Conservation (phyloP, 2,329 filamentous ascomycete species). For the Graphium sp. region DNA sequence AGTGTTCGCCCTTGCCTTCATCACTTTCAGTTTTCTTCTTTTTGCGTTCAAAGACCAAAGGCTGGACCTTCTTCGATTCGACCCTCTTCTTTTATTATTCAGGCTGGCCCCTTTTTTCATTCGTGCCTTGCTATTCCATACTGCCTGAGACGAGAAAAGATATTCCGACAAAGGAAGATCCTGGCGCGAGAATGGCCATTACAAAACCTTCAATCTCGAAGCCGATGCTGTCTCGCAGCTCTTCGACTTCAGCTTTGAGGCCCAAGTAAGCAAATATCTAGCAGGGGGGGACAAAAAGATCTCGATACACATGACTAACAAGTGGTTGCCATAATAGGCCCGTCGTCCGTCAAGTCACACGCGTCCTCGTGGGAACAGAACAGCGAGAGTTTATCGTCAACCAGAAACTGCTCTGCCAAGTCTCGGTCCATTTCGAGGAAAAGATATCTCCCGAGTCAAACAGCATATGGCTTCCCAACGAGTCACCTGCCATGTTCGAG, state of each 20-base stretch:
- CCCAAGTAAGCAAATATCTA: too few species aligned
- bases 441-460: constrained; percentile 21
- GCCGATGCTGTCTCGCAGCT: neutral
- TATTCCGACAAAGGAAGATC: too few species aligned
- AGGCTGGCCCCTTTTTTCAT: neutral
- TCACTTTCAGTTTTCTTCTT: constrained; percentile 1
- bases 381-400: constrained; percentile 23
- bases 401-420: constrained; percentile 25
- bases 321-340: constrained; percentile 1
- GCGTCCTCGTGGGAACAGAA: constrained; percentile 23
- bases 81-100: neutral
- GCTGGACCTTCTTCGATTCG: too few species aligned
- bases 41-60: too few species aligned
- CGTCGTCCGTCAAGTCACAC: constrained; percentile 12
- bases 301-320: constrained; percentile 3
- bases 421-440: constrained; percentile 29
- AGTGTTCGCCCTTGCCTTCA: constrained; percentile 1
- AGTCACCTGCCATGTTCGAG: constrained; percentile 33
- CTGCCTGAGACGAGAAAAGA: too few species aligned
- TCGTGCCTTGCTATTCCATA: neutral
- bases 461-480: constrained; percentile 23
- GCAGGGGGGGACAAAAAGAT: too few species aligned
- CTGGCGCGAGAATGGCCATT: too few species aligned
- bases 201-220: too few species aligned
- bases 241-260: too few species aligned